Evolutionary conservation across 441 rosid species (phyloP), one percentile per base, ranked within the genome.

Genomic region (Gossypium davidsonii): DNA sequence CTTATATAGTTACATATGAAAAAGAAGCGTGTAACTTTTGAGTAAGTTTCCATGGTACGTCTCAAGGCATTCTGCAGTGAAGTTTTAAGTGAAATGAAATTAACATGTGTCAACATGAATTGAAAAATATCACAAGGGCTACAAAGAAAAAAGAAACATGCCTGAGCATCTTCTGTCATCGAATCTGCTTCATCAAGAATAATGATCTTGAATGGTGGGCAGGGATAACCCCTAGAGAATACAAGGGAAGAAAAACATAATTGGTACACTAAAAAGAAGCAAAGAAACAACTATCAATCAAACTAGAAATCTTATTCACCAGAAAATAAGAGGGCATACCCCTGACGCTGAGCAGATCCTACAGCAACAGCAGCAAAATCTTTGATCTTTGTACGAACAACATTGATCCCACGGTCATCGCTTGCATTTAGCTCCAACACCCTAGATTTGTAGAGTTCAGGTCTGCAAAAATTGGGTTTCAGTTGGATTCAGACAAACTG

Each of bases 91-190:
- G 28, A 42, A 59, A 28, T 63, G 15, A 34, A n/a, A 55, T 71
- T 17, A 72, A 14, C 64, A 67, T 10, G 73, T 18, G 15, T 74
- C 69, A 25, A 74, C 18, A 9, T 11, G n/a, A 56, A 59, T 14
- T 20, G 49, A 6, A 9, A 48, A 55, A 69, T 21, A 70, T 17
- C 6, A 17, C 14, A 51, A 74, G 15, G 60, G 48, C 46, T 28
- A 51, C 17, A 56, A 63, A 37, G 52, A 69, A 61, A 71, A 64
- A 23, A 1, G 11, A 25, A 69, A 62, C 77, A 64, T 89, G 84
- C 98, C 98, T 92, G 99, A 68, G 99, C 98, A 84, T 95, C 99
- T 89, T 95, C 96, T 4, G 99, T 95, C 98, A 95, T 95, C 49
- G 99, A 95, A 88, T 93, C 99, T 67, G 97, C 96, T 83, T 95